Base-by-base conservation (phyloP, 768 basidiomycete genomes). In the Boletus sp. region DNA sequence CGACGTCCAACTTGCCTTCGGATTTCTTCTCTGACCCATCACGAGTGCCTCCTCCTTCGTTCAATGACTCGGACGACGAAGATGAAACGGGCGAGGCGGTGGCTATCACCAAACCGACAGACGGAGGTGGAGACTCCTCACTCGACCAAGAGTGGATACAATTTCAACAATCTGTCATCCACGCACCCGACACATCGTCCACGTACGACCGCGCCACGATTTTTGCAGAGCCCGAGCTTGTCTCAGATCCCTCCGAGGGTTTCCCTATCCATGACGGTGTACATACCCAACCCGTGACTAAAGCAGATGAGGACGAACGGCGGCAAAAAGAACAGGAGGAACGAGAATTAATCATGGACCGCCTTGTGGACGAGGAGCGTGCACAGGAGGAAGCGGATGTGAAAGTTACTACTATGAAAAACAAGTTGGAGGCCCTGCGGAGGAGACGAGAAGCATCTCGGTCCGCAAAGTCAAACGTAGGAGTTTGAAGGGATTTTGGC, bases 371-470 rank as follows among this genome's bases (percentile, higher is more conserved):
- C 30, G 91, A 93, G 72, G 90, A 93, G 68, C 79, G 84, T 51
- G 86, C 85, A 32, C 91, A 93, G 74, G 91, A 93, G 66, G 90
- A 93, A 66, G 91, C 90, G 6, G 91, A 93, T 66, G 83, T 83
- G 74, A 83, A 82, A 49, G 90, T 91, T 10, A 66, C 67, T 9
- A 60, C 78, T 40, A 77, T 93, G 72, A 91, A 86, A 71, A 81
- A 72, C 42, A 79, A 78, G 61, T 63, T 93, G 33, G 87, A 85
- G 51, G 77, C 81, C 10, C 68, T 92, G 51, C 76, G 75, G 65
- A 70, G 70, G 63, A 77, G 70, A 60, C 72, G 82, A 42, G 74
- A 75, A 48, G 74, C 69, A 7, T 70, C 69, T 50, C 61, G 61
- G 23, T 54, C 58, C 5, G 41, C 56, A 33, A 65, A 58, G 41